Percentiles rank a stretch among this genome's conserved stretches.
These are phyloP conservation scores for Trichophyton rubrum DNA, from an alignment of 2,329 filamentous ascomycete genomes.

Conservation along the genomic window DNA sequence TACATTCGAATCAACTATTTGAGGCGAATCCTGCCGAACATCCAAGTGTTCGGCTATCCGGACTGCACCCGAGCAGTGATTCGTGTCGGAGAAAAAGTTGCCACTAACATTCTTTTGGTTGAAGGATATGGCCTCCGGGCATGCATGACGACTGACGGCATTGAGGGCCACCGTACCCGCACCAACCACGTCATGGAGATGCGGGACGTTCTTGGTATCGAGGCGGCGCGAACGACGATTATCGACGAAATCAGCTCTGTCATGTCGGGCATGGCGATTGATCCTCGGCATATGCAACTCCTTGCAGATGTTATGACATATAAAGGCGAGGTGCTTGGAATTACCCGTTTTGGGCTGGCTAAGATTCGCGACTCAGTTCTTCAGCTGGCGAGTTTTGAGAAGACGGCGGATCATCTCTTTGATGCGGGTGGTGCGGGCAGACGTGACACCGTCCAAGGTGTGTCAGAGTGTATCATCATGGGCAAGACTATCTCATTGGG, in stretches of 20 bases:
- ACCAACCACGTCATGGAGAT: conserved; percentile 89
- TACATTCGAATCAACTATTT: conserved; percentile 63
- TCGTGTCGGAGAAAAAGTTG: conserved; percentile 51
- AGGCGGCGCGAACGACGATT: conserved; percentile 82
- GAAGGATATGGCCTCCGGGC: conserved; percentile 84
- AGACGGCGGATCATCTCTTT: conserved; percentile 94
- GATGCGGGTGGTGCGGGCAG: conserved; percentile 89
- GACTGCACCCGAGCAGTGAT: conserved; percentile 80
- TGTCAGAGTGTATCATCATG: conserved; percentile 96
- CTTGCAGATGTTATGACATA: conserved; percentile 98
- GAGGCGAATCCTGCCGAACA: conserved; percentile 64
- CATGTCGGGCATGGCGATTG: conserved; percentile 91
- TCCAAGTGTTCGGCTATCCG: conserved; percentile 83
- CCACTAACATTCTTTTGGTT: conserved; percentile 61
- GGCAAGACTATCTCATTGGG: conserved; percentile 87
- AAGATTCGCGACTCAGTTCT: conserved; percentile 94
- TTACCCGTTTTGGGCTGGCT: conserved; percentile 87
- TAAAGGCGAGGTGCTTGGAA: conserved; percentile 92
- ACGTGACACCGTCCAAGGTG: conserved; percentile 81
- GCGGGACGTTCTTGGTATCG: conserved; percentile 77
- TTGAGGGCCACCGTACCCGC: conserved; percentile 60
- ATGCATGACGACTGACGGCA: conserved; percentile 89
- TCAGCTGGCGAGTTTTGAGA: conserved; percentile 91
- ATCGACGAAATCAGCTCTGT: conserved; percentile 76
- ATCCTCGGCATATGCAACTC: conserved; percentile 94